phyloP scores from a whole-genome alignment of 306 rosid genomes.

The Crotalaria pallida region DNA sequence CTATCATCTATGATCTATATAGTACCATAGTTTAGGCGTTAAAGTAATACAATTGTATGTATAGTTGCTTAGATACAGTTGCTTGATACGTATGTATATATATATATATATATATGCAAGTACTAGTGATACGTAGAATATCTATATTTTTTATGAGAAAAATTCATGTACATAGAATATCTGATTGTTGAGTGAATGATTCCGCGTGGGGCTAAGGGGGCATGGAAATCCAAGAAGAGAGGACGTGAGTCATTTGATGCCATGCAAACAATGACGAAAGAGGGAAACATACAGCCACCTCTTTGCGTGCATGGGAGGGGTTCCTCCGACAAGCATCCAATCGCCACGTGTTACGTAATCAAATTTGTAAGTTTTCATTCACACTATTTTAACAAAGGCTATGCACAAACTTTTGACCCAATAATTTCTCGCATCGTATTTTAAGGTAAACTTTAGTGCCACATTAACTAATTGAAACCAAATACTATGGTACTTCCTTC shows the following conservation, averaged over 20 bases:
- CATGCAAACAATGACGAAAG: constrained; percentile 62
- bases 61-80: too few species aligned
- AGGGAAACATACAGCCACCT: constrained; percentile 16
- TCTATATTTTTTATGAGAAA: too few species aligned
- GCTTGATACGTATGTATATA: too few species aligned
- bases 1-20: too few species aligned
- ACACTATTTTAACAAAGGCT: background rate
- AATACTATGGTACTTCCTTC: too few species aligned
- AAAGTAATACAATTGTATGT: too few species aligned
- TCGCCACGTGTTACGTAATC: constrained; percentile 51
- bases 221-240: constrained; percentile 45
- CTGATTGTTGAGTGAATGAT: constrained; percentile 13
- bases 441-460: background rate
- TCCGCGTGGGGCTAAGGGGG: background rate
- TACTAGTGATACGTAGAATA: too few species aligned
- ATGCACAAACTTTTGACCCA: background rate
- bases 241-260: constrained; percentile 37
- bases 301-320: constrained; percentile 74
- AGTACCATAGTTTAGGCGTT: too few species aligned
- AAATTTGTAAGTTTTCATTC: constrained; percentile 29
- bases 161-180: too few species aligned
- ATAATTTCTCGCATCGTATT: background rate
- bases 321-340: constrained; percentile 40
- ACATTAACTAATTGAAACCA: background rate
- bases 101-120: too few species aligned